Evolutionary conservation across 2,329 filamentous ascomycete species (phyloP).

Genomic region (Tolypocladium album): DNA sequence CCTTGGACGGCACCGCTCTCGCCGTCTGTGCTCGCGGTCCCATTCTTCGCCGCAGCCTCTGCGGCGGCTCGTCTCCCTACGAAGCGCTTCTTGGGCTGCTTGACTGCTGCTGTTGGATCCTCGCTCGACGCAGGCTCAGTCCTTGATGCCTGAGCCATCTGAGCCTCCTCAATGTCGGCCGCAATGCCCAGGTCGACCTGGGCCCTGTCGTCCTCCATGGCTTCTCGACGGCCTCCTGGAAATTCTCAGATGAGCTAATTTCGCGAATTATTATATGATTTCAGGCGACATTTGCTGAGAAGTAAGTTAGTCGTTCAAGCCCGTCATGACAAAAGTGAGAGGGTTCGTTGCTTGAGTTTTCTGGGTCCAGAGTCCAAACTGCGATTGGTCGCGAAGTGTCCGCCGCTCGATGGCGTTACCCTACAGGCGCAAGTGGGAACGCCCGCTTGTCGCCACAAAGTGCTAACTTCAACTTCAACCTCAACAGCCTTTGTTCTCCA

Average conservation of each 20-base stretch:
- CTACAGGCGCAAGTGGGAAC: background rate
- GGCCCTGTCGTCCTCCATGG: conserved; percentile 68
- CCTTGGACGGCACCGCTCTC: conserved; percentile 34
- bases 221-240: background rate
- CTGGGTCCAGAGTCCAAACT: background rate
- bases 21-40: conserved; percentile 10
- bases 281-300: background rate
- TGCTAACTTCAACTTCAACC: background rate
- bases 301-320: background rate
- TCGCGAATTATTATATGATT: too few species aligned
- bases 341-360: background rate
- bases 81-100: conserved; percentile 84
- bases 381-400: background rate
- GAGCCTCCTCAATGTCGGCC: conserved; percentile 48
- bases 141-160: conserved; percentile 19
- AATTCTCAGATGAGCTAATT: background rate
- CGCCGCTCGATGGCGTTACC: background rate
- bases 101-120: conserved; percentile 23
- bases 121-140: background rate
- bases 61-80: conserved; percentile 70
- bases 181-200: conserved; percentile 61
- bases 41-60: conserved; percentile 42
- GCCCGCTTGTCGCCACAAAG: background rate
- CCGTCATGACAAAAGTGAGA: background rate
- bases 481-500: background rate